Conservation (phyloP, 257 asterid genomes). For the Henckelia pumila region DNA sequence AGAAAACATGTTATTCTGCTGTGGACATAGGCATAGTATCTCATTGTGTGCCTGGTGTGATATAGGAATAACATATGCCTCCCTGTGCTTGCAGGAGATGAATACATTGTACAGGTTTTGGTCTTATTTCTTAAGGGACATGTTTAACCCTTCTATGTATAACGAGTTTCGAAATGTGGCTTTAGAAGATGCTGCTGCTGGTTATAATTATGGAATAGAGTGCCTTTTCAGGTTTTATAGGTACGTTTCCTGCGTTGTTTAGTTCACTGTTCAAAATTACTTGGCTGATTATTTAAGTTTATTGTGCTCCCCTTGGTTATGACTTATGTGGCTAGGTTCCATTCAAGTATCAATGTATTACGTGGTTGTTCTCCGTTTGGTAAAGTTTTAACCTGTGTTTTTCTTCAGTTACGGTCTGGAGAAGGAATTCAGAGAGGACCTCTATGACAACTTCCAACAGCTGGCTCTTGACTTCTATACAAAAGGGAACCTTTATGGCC, state of each 20-base stretch:
- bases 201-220: slow-evolving; percentile 79
- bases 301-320: not conserved
- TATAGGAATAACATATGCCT: slow-evolving; percentile 8
- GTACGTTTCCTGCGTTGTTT: slow-evolving; percentile 33
- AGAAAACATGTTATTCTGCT: slow-evolving; percentile 8
- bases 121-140: slow-evolving; percentile 77
- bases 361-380: not conserved
- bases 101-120: slow-evolving; percentile 86
- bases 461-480: slow-evolving; percentile 65
- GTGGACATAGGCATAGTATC: slow-evolving; percentile 6
- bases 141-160: slow-evolving; percentile 77
- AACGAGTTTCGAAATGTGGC: slow-evolving; percentile 78
- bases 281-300: slow-evolving; percentile 1
- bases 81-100: slow-evolving; percentile 77
- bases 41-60: slow-evolving; percentile 22
- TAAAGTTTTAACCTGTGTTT: not conserved
- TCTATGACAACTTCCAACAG: slow-evolving; percentile 75
- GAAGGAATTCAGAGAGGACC: slow-evolving; percentile 69
- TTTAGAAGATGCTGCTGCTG: slow-evolving; percentile 83
- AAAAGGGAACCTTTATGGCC: slow-evolving; percentile 79
- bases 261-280: slow-evolving; percentile 7
- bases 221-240: slow-evolving; percentile 94
- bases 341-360: slow-evolving; percentile 5
- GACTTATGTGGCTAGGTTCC: slow-evolving; percentile 13
- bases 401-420: slow-evolving; percentile 80